Evolutionary conservation across 2,329 filamentous ascomycete genomes (phyloP), one percentile per base, ranked within the genome.

Genomic region (Tothia fuscella): DNA sequence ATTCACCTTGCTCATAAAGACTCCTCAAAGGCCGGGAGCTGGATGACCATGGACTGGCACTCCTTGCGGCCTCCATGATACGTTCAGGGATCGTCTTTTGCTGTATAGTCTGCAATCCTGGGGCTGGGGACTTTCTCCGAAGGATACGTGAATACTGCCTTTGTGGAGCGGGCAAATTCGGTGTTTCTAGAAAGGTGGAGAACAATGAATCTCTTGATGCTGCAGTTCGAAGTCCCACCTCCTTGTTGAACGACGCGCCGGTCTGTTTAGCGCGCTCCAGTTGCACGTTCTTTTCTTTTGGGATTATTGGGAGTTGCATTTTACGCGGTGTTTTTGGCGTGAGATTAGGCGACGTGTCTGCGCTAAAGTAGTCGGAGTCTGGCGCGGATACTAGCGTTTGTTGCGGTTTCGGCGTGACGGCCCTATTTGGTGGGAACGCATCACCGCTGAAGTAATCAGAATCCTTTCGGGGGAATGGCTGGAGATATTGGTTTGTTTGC

Each of bases 381-480:
- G 21, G 34, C 20, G 42, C 20, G n/a, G 22, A 24, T 7, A 36
- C 21, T 32, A 40, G 14, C 13, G 28, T 25, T 3, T 25, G 22
- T n/a, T 17, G 19, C 20, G 39, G 30, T n/a, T 26, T 42, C 28
- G 13, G 17, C 10, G 31, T 12, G 13, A 13, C 29, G n/a, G 4
- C 13, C 25, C 30, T 38, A 21, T 13, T 38, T 10, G 14, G 22
- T 13, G 32, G 41, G 3, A 30, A 22, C 9, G 37, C 17, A 19
- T 43, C 43, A 3, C 29, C 43, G 32, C 37, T 42, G 31, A 45
- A 45, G 26, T 45, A 45, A 21, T 45, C 43, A n/a, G 43, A 45
- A n/a, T 44, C 43, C 13, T 20, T 14, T 39, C 29, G 16, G 6
- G 25, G 25, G 10, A 16, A 32, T 13, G 20, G 19, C 13, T 17